Conservation (phyloP, 192 early-diverging fungal species). For the Spizellomyces punctatus region DNA sequence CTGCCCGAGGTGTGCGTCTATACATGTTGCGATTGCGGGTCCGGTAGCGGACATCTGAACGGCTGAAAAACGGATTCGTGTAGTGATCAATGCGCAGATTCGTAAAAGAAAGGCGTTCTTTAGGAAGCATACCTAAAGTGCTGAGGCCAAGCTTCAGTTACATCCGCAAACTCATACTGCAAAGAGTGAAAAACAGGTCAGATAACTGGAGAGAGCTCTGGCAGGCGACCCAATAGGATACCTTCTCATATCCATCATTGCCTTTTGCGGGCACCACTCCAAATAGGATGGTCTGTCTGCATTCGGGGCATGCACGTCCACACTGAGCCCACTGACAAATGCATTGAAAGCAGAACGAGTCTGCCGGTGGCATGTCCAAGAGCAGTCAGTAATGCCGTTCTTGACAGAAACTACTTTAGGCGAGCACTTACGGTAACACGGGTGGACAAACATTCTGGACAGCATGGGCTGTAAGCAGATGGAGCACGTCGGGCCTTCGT, state of each 20-base stretch:
- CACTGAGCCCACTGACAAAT: slow-evolving; percentile 36
- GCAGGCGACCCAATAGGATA: neutral
- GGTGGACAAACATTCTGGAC: slow-evolving; percentile 8
- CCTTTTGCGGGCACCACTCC: neutral
- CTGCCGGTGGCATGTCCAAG: neutral
- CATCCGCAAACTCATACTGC: slow-evolving; percentile 7
- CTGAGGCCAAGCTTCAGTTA: neutral
- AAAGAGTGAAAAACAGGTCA: neutral
- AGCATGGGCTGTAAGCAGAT: slow-evolving; percentile 33
- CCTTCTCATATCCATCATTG: slow-evolving; percentile 1
- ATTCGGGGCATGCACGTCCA: slow-evolving; percentile 40
- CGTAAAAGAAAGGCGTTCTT: too few relatives aligned
- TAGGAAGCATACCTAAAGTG: too few relatives aligned
- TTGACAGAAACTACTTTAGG: neutral
- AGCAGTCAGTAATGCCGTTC: neutral
- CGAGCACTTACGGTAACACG: slow-evolving; percentile 24
- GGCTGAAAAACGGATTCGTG: neutral
- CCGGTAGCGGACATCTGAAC: neutral
- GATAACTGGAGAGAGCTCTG: too few relatives aligned
- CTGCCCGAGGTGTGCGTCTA: neutral
- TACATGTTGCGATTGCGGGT: neutral
- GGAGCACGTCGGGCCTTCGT: slow-evolving; percentile 16
- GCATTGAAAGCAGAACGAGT: slow-evolving; percentile 47
- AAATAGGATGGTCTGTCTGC: slow-evolving; percentile 21
- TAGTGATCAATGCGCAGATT: too few relatives aligned